These are phyloP conservation scores for Infundibulicybe gibba DNA, from an alignment of 768 basidiomycete genomes.

Conservation along the genomic window DNA sequence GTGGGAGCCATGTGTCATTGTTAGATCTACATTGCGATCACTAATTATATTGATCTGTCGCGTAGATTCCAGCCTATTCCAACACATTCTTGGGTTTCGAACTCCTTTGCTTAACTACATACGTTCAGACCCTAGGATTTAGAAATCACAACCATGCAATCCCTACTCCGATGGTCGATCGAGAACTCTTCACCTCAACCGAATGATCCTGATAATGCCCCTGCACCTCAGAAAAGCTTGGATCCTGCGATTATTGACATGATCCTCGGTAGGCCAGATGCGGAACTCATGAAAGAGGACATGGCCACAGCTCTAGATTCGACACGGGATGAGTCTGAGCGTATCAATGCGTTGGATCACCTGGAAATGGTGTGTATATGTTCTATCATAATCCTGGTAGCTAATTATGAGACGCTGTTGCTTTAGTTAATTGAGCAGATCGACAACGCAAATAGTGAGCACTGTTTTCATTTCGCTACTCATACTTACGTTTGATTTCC, in stretches of 20 bases:
- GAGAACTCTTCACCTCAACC: slow-evolving; percentile 53
- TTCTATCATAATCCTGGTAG: not conserved
- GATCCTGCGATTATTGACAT: slow-evolving; percentile 83
- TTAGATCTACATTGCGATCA: too few species aligned
- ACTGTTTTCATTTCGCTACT: slow-evolving; percentile 3
- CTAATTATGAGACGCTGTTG: not conserved
- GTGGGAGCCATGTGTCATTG: too few species aligned
- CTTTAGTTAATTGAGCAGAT: slow-evolving; percentile 79
- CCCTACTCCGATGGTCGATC: slow-evolving; percentile 79
- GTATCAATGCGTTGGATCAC: slow-evolving; percentile 74
- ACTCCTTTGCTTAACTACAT: too few species aligned
- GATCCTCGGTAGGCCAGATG: slow-evolving; percentile 83
- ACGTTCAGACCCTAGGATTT: too few species aligned
- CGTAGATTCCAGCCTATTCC: too few species aligned
- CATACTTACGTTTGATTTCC: not conserved
- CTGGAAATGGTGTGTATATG: slow-evolving; percentile 71
- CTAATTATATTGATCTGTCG: too few species aligned
- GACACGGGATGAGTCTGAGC: slow-evolving; percentile 46
- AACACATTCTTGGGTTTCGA: too few species aligned
- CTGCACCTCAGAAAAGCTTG: slow-evolving; percentile 40
- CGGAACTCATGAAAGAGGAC: slow-evolving; percentile 80
- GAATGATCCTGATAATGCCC: slow-evolving; percentile 21
- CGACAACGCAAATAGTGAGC: slow-evolving; percentile 87
- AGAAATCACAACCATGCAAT: slow-evolving; percentile 47
- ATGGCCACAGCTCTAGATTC: slow-evolving; percentile 61